These are phyloP conservation scores for Dioscorea cayenensis DNA, from an alignment of 116 monocot genomes.

Conservation along the genomic window DNA sequence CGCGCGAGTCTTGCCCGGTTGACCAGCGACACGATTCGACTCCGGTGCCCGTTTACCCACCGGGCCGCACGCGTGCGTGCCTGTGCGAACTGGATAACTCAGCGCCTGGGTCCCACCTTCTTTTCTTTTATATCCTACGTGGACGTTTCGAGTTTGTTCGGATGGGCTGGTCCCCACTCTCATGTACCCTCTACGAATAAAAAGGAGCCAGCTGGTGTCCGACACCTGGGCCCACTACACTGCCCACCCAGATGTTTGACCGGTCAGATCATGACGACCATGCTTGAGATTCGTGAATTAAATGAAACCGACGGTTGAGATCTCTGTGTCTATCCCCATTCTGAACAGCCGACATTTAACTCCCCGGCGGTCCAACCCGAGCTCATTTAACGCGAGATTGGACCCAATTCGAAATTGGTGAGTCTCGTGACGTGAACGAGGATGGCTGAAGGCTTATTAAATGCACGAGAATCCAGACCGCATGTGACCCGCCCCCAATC, in stretches of 20 bases:
- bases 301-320: neutral
- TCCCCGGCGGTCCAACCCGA: neutral
- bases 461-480: neutral
- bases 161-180: neutral
- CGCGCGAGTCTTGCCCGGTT: conserved; percentile 1
- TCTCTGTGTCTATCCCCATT: neutral
- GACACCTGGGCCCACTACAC: neutral
- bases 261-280: neutral
- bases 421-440: neutral
- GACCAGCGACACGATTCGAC: conserved; percentile 2
- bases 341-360: neutral
- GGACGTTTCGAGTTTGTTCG: no score
- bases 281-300: neutral
- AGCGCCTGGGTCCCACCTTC: neutral
- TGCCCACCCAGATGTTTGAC: conserved; percentile 7
- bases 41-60: neutral
- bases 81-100: conserved; percentile 1
- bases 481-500: conserved; percentile 5
- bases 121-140: neutral
- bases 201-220: neutral
- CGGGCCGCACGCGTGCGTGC: neutral
- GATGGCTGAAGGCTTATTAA: neutral
- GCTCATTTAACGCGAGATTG: neutral
- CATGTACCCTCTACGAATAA: neutral
- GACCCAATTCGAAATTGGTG: neutral